Evolutionary conservation across 306 rosid species (phyloP), one percentile per base, ranked within the genome.

Genomic region (Begonia masoniana): DNA sequence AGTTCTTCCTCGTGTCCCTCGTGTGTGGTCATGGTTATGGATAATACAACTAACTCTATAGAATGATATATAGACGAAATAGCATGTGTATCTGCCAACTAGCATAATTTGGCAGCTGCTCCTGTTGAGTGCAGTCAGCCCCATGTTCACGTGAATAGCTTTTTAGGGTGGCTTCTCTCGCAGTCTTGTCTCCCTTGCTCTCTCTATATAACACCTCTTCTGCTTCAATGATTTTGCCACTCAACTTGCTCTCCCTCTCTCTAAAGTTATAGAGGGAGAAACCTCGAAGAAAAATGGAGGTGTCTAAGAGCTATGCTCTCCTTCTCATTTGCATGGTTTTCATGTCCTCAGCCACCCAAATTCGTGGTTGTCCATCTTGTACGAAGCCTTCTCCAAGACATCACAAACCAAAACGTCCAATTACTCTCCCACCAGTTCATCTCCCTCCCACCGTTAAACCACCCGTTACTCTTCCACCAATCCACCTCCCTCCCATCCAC

Each of bases 101-200:
- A 60, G 80, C 82, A 73, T 64, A 68, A 53, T 64, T 68, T 82
- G 79, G 72, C 71, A 70, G 59, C 64, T 73, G 68, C 71, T 72
- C 58, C 13, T 83, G 64, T 52, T 13, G 59, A 56, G 50, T 57
- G 21, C 49, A 56, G 31, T 23, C 7, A 31, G 78, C 76, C 84
- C 86, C 79, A 74, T 77, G 66, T 80, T 85, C 95, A 85, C 94
- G 91, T 85, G 94, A 80, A 65, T 66, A 55, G 69, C 71, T 62
- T 59, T 54, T 57, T 17, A 0, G 15, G 41, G 51, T 31, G 39
- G 39, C 48, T 19, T 31, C 46, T 74, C 75, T 80, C 74, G 87
- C 81, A 68, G 65, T 41, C 74, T 78, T 71, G 55, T 58, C 10
- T 59, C 60, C 67, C 2, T 61, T 51, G 51, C 59, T 54, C 39